Evolutionary conservation across 75 land plant species (phyloP).

Genomic region (Picea glauca): DNA sequence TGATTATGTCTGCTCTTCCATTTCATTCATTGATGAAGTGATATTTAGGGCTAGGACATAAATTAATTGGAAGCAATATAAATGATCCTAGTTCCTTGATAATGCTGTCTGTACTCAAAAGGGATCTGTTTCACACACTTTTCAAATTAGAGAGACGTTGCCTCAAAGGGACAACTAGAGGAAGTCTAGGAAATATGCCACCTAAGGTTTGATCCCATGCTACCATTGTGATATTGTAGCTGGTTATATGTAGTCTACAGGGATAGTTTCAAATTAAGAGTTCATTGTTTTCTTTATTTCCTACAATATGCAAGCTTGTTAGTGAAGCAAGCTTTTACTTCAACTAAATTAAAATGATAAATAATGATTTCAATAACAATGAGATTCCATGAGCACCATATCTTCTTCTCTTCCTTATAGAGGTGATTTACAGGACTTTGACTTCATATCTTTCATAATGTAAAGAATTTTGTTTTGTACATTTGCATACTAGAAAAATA

Average conservation of each 20-base stretch:
- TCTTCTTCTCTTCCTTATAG: not conserved
- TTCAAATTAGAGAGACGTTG: not conserved
- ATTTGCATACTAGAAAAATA: not conserved
- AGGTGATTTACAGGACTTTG: not conserved
- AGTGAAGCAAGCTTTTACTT: not conserved
- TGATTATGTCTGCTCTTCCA: not conserved
- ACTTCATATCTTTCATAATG: not conserved
- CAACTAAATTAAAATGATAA: not conserved
- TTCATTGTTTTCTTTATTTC: not conserved
- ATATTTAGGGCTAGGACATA: not conserved
- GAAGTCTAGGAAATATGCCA: too few relatives aligned
- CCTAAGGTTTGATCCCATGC: too few relatives aligned
- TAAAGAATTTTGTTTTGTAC: not conserved
- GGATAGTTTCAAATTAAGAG: not conserved
- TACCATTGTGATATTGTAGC: not conserved
- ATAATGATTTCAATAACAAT: not conserved
- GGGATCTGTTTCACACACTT: not conserved
- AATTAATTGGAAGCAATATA: not conserved
- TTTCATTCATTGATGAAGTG: not conserved
- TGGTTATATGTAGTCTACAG: not conserved
- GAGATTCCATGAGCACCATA: not conserved
- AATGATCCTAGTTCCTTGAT: not conserved
- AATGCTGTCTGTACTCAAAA: not conserved
- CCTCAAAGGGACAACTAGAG: not conserved
- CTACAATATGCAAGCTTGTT: not conserved